Base-by-base conservation (phyloP, 129 eudicot genomes). In the Sambucus nigra region DNA sequence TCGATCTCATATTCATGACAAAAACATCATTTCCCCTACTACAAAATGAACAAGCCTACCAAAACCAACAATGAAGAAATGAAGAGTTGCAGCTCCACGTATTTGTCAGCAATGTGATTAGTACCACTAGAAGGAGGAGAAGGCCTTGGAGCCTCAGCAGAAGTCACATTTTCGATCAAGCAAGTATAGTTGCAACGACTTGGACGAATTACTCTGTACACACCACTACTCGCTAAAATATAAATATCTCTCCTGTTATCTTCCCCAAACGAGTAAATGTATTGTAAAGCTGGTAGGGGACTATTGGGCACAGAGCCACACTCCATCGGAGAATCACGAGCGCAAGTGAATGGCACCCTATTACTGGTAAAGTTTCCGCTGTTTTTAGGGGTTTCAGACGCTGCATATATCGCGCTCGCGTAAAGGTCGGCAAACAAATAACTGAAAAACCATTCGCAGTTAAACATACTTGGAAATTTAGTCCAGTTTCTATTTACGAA, bases 181-280 rank as follows among this genome's bases (percentile, higher is more conserved):
- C 98, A 91, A 52, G 74, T 74, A 53, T 69, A 91, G 47, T 66
- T 70, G 65, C 98, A 85, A 19, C 94, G 94, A 63, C 89, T 91
- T 55, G 95, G 95, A 19, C 73, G 86, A 64, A 91, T 94, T 12
- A 91, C 76, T 60, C 95, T 74, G 65, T 84, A 81, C 24, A 81
- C 94, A 0, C 95, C 94, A 3, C 53, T 85, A 45, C 69, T 73
- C 35, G 98, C 69, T 31, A 85, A 54, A 23, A 82, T 67, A 60
- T 61, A 79, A 6, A 81, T 55, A 46, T 87, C 96, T 45, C 70
- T 83, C 42, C 48, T 72, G 69, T 83, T 83, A 72, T 87, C 96
- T 60, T 83, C 70, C 19, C 86, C 94, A 23, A 83, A 83, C 5
- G 96, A 87, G 63, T 59, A 87, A 51, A 87, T 72, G 29, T 79